These are phyloP conservation scores for Boletus huronensis DNA, from an alignment of 768 basidiomycete species.

Conservation along the genomic window DNA sequence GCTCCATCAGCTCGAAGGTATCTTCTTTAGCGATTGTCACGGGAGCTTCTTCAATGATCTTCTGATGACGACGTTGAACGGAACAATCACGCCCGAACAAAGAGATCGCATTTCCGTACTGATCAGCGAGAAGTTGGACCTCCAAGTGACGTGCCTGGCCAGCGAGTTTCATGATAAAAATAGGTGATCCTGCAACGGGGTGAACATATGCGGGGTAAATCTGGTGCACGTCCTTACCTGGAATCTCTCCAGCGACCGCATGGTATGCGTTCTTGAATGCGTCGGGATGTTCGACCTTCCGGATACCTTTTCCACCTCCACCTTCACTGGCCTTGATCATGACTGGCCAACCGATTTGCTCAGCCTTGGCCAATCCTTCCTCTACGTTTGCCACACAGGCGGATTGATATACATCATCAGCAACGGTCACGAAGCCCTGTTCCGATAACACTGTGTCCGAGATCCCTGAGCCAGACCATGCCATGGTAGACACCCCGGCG, in stretches of 20 bases:
- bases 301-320: conserved; percentile 98
- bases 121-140: conserved; percentile 97
- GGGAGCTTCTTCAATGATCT: conserved; percentile 99
- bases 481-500: conserved; percentile 95
- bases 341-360: conserved; percentile 91
- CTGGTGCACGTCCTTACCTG: conserved; percentile 53
- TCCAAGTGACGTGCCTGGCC: conserved; percentile 97
- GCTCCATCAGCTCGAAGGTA: conserved; percentile 96
- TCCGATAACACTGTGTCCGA: conserved; percentile 79
- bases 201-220: conserved; percentile 7
- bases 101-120: conserved; percentile 98
- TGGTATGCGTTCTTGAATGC: conserved; percentile 92
- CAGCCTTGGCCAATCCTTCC: conserved; percentile 78
- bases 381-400: conserved; percentile 89
- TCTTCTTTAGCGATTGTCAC: conserved; percentile 94
- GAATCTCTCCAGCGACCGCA: conserved; percentile 94
- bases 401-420: conserved; percentile 80
- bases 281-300: conserved; percentile 85
- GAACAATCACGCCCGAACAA: conserved; percentile 99
- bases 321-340: conserved; percentile 99
- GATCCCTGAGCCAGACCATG: conserved; percentile 97
- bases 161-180: conserved; percentile 99
- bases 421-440: conserved; percentile 90
- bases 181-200: conserved; percentile 74
- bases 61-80: conserved; percentile 98